Evolutionary conservation across 352 stramenopile genomes (phyloP).

Genomic region (Globisporangium rhizosaccharum): DNA sequence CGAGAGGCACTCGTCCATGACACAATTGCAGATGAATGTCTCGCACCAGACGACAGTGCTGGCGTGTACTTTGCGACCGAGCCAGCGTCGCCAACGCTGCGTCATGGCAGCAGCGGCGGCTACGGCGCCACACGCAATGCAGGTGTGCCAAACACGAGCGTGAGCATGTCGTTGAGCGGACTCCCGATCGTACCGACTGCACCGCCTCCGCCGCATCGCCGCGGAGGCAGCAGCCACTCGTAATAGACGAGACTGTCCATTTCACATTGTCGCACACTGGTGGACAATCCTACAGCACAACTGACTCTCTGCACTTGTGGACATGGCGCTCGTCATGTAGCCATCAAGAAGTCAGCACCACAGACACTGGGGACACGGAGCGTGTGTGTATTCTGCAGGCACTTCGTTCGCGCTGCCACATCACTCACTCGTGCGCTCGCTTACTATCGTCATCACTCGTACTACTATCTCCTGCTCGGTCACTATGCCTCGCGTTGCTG

Average conservation of each 20-base stretch:
- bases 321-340: too few species aligned
- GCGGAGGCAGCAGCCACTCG: background rate
- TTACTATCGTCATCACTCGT: background rate
- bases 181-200: slow-evolving; percentile 31
- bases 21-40: slow-evolving; percentile 1
- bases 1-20: background rate
- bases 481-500: background rate
- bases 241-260: background rate
- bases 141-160: slow-evolving; percentile 4
- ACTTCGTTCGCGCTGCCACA: background rate
- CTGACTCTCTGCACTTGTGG: too few species aligned
- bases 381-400: background rate
- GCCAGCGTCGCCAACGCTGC: slow-evolving; percentile 10
- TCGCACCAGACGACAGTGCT: slow-evolving; percentile 13
- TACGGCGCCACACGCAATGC: background rate
- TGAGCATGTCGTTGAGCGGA: slow-evolving; percentile 61
- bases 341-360: background rate
- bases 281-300: too few species aligned
- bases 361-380: background rate
- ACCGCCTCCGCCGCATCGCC: slow-evolving; percentile 5
- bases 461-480: background rate
- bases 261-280: too few species aligned
- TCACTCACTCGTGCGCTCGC: too few species aligned
- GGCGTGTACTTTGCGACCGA: slow-evolving; percentile 62
- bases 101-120: slow-evolving; percentile 1